Conservation (phyloP, 345 rosid species). For the Conringia planisiliqua region DNA sequence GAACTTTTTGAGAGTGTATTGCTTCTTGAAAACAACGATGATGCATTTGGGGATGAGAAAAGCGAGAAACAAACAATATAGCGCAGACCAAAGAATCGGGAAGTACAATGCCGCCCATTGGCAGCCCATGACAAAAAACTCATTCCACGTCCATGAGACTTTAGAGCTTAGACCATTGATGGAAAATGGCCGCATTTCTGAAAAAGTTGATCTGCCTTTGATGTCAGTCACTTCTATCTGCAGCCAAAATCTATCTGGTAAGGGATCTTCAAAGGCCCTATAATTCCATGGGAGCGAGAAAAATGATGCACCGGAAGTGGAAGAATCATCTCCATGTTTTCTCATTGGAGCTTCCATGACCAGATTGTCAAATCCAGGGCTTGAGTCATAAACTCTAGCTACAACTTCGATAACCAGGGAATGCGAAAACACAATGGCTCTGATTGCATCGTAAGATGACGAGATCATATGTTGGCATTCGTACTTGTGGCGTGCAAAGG, state of each 20-base stretch:
- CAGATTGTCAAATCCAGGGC: conserved; percentile 47
- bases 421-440: conserved; percentile 79
- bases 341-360: conserved; percentile 79
- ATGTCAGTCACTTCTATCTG: conserved; percentile 68
- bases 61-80: conserved; percentile 41
- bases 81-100: conserved; percentile 60
- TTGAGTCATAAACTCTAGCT: conserved; percentile 72
- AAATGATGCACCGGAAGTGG: conserved; percentile 58
- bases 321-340: conserved; percentile 41
- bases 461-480: conserved; percentile 70
- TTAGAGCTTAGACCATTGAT: conserved; percentile 56
- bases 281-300: conserved; percentile 86
- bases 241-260: conserved; percentile 86
- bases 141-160: conserved; percentile 91
- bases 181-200: conserved; percentile 79
- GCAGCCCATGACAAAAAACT: conserved; percentile 81
- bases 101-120: conserved; percentile 75
- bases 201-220: conserved; percentile 50
- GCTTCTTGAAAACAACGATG: conserved; percentile 47
- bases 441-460: conserved; percentile 71
- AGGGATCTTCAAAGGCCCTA: conserved; percentile 81
- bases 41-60: conserved; percentile 62
- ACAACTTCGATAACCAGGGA: conserved; percentile 61
- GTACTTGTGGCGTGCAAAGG: conserved; percentile 48
- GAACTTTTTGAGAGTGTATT: conserved; percentile 51